These are phyloP conservation scores for Aspergillus spinulosporus DNA, from an alignment of 2,329 filamentous ascomycete genomes.

Conservation along the genomic window DNA sequence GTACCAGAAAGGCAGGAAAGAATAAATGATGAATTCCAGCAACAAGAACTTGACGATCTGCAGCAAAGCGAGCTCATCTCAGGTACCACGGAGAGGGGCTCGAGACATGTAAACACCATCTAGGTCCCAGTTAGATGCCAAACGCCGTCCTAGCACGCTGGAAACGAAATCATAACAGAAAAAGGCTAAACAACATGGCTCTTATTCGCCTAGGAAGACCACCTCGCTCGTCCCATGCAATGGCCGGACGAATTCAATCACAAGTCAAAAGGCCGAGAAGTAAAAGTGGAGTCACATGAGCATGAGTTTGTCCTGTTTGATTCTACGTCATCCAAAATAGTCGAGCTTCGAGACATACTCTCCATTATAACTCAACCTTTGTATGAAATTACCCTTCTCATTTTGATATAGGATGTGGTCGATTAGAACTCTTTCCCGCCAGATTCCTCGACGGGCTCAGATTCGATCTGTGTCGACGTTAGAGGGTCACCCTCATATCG, in stretches of 20 bases:
- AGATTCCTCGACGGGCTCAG: conserved; percentile 28
- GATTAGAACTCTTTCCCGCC: conserved; percentile 22
- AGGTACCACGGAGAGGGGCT: not conserved
- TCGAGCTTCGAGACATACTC: not conserved
- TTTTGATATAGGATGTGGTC: conserved; percentile 27
- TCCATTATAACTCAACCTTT: not conserved
- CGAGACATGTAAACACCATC: not conserved
- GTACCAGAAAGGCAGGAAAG: not conserved
- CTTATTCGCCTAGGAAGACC: not conserved
- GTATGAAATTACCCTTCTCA: not conserved
- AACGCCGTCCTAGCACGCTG: not conserved
- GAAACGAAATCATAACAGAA: not conserved
- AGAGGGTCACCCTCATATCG: conserved; percentile 42
- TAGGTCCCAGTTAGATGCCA: not conserved
- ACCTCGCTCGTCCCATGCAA: not conserved
- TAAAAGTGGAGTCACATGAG: conserved; percentile 31
- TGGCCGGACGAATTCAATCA: conserved; percentile 6
- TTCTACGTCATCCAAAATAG: conserved; percentile 17
- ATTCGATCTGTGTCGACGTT: conserved; percentile 39
- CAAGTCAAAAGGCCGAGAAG: conserved; percentile 12
- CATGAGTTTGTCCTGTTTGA: conserved; percentile 36
- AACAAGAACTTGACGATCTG: conserved; percentile 2
- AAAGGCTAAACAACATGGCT: not conserved
- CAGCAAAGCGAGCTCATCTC: conserved; percentile 9
- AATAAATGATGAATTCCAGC: not conserved